A percentile compares a stretch with the other conserved stretches of the same genome.
These are phyloP conservation scores for Karstenula rhodostoma DNA, from an alignment of 2,329 filamentous ascomycete genomes.

Conservation along the genomic window DNA sequence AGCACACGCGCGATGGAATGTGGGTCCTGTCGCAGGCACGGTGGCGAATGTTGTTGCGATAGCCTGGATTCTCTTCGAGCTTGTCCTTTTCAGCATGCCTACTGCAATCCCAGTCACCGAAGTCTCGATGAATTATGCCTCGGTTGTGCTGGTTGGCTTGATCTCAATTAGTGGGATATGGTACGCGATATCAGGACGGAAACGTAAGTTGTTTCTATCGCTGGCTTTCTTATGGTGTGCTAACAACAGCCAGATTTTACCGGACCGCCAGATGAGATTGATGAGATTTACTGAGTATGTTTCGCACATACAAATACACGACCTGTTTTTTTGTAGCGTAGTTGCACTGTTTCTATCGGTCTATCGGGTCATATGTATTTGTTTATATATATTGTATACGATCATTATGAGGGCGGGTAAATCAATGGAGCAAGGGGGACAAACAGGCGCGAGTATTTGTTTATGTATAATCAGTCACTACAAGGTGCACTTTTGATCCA, in stretches of 20 bases:
- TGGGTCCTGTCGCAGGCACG: constrained; percentile 54
- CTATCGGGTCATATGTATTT: background rate
- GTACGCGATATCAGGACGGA: constrained; percentile 2
- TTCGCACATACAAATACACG: no score
- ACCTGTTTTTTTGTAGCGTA: background rate
- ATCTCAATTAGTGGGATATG: constrained; percentile 5
- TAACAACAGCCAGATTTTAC: constrained; percentile 1
- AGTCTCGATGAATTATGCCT: constrained; percentile 65
- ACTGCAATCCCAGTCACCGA: constrained; percentile 62
- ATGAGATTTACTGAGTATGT: background rate
- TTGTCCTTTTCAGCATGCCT: constrained; percentile 61
- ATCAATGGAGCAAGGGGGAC: no score
- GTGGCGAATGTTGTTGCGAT: constrained; percentile 58
- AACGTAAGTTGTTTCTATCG: background rate
- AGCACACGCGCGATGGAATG: constrained; percentile 58
- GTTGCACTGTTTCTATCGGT: background rate
- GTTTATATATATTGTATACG: no score
- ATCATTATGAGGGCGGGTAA: no score
- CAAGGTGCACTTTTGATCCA: no score
- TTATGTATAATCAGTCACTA: no score
- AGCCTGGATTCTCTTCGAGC: constrained; percentile 58
- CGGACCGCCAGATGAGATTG: constrained; percentile 5
- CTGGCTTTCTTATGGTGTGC: background rate
- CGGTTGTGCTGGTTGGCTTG: constrained; percentile 65
- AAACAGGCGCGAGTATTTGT: no score